Evolutionary conservation across 1,284 basidiomycete genomes (phyloP).

Genomic region (Ustilago loliicola): DNA sequence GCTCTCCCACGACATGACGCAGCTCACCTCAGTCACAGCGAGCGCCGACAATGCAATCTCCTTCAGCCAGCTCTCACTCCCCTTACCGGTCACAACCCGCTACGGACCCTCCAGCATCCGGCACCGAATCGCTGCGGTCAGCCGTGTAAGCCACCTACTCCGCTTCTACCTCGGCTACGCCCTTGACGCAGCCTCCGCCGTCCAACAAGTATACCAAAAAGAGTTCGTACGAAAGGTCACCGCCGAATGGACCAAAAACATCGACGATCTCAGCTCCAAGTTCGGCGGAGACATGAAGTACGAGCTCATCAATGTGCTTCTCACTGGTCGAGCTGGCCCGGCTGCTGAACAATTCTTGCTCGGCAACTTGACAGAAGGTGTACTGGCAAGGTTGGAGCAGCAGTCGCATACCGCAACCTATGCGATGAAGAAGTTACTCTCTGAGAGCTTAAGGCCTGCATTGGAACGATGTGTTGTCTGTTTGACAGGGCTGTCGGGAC

Average conservation of each 20-base stretch:
- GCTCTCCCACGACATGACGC: conserved; percentile 25
- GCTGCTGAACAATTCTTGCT: conserved; percentile 60
- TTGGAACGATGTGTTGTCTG: conserved; percentile 39
- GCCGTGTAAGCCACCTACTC: conserved; percentile 38
- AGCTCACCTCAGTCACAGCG: conserved; percentile 1
- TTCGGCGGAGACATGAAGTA: conserved; percentile 55
- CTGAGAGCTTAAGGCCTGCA: conserved; percentile 28
- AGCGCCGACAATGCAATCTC: conserved; percentile 2
- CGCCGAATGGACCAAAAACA: conserved; percentile 52
- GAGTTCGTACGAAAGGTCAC: conserved; percentile 37
- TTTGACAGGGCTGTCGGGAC: conserved; percentile 19
- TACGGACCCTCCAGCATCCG: conserved; percentile 20
- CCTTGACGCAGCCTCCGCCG: conserved; percentile 37
- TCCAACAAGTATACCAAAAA: conserved; percentile 35
- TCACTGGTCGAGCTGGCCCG: conserved; percentile 47
- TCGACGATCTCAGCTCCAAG: conserved; percentile 44
- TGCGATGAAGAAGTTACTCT: conserved; percentile 29
- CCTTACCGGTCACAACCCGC: conserved; percentile 13
- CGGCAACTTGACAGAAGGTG: conserved; percentile 59
- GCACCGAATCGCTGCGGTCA: conserved; percentile 18
- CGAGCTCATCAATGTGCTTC: conserved; percentile 56
- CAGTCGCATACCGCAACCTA: conserved; percentile 32
- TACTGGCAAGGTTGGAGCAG: conserved; percentile 42
- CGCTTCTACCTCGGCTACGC: conserved; percentile 53
- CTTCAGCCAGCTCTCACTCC: conserved; percentile 10